Evolutionary conservation across 441 rosid species (phyloP), one percentile per base, ranked within the genome.

Genomic region (Erodium trifolium): DNA sequence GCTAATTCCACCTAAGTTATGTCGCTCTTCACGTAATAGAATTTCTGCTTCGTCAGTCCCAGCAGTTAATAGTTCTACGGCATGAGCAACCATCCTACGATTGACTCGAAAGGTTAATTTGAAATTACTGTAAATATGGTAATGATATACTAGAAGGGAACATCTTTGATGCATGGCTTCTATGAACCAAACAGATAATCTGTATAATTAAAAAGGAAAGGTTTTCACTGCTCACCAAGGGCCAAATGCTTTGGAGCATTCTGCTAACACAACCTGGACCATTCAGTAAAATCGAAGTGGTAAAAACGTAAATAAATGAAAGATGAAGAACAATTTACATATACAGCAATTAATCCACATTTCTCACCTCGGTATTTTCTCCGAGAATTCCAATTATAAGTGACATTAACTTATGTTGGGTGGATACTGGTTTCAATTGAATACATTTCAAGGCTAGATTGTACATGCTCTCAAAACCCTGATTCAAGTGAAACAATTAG

Each of bases 391-490:
- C 97, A 78, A 79, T 73, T 45, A 93, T 68, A 70, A 93, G 86
- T 67, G 78, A 74, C 83, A 85, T 82, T 78, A 93, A 78, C 82
- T 84, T 88, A 80, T 93, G 93, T 39, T 87, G 83, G 74, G 71
- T 77, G 71, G 81, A 79, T 67, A 68, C 68, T 70, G 93, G 87
- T 72, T 91, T 93, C 83, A 85, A 82, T 79, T 78, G 85, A 79
- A 85, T 76, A 77, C 96, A 90, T 80, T 89, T 93, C 77, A 84
- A 90, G 66, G 96, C 93, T 71, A 94, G 83, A 80, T 73, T 84
- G 76, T 86, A 82, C 95, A 94, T 87, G 82, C 85, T 88, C 72
- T 94, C 99, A 63, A 90, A 76, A 41, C 99, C 99, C 99, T 94
- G 78, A 66, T 31, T 69, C 65, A 76, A 62, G 75, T 67, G 69